Evolutionary conservation across 2,329 filamentous ascomycete genomes (phyloP).

Genomic region (Thelonectria olida): DNA sequence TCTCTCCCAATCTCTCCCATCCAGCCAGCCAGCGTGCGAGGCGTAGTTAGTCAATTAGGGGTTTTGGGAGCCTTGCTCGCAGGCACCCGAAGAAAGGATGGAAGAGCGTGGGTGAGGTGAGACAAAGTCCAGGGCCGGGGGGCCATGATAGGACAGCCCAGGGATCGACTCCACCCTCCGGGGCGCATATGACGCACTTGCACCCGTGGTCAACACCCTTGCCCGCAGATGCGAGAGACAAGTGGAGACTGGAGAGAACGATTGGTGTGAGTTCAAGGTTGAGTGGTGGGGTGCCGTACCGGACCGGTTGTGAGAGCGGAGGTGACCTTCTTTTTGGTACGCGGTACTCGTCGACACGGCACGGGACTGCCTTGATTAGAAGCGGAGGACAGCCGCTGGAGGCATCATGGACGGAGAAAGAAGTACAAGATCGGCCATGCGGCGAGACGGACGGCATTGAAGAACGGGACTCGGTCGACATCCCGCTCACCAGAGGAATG

Average conservation of each 20-base stretch:
- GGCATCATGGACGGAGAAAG: conserved; percentile 20
- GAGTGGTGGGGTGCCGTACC: conserved; percentile 32
- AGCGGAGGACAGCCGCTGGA: conserved; percentile 30
- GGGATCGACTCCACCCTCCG: conserved; percentile 32
- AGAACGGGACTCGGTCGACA: conserved; percentile 4
- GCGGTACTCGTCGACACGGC: conserved; percentile 14
- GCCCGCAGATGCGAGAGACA: conserved; percentile 33
- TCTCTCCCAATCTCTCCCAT: conserved; percentile 7
- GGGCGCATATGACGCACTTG: conserved; percentile 42
- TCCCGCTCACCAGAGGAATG: neutral
- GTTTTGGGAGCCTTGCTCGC: neutral
- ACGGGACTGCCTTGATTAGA: conserved; percentile 26
- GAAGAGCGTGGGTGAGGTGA: conserved; percentile 33
- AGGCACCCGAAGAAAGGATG: conserved; percentile 3
- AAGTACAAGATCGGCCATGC: conserved; percentile 2
- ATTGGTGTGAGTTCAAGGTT: conserved; percentile 23
- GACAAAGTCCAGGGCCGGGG: conserved; percentile 29
- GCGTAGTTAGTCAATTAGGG: neutral
- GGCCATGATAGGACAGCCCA: conserved; percentile 31
- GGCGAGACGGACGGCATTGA: conserved; percentile 3
- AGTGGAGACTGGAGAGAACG: neutral
- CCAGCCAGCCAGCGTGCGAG: neutral
- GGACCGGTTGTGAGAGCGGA: conserved; percentile 30
- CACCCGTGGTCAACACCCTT: conserved; percentile 34
- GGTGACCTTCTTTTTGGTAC: conserved; percentile 15